phyloP scores from a whole-genome alignment of 2,329 filamentous ascomycete species.

The Cladobotryum mycophilum region DNA sequence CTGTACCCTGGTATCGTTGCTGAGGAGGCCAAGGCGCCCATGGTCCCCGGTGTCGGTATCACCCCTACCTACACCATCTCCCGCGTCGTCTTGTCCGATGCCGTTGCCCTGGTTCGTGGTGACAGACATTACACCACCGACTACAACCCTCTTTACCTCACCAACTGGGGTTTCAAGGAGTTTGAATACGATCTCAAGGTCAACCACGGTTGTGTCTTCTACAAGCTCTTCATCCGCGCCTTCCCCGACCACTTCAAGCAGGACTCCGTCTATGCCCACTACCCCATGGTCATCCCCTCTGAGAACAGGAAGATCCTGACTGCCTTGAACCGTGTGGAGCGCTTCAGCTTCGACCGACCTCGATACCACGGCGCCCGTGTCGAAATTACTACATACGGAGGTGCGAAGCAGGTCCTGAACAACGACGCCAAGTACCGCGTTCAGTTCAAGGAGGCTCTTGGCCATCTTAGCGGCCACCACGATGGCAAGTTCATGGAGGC shows the following conservation, averaged over 20 bases:
- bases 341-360: conserved; percentile 66
- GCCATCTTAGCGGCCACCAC: conserved; percentile 37
- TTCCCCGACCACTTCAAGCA: conserved; percentile 74
- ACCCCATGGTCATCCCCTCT: conserved; percentile 62
- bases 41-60: conserved; percentile 69
- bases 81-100: conserved; percentile 69
- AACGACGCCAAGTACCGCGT: conserved; percentile 57
- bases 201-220: conserved; percentile 78
- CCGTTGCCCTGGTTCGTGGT: conserved; percentile 69
- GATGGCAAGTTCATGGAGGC: conserved; percentile 7
- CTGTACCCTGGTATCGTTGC: conserved; percentile 73
- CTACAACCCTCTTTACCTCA: conserved; percentile 66
- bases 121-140: conserved; percentile 77
- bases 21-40: conserved; percentile 68
- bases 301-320: conserved; percentile 69
- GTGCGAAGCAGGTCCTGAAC: conserved; percentile 55
- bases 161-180: conserved; percentile 78
- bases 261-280: conserved; percentile 77
- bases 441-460: conserved; percentile 57
- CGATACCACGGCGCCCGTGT: conserved; percentile 42
- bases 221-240: conserved; percentile 73
- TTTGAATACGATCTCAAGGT: conserved; percentile 65
- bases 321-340: conserved; percentile 57
- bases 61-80: conserved; percentile 71
- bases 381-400: conserved; percentile 54